Percentiles rank a stretch among this genome's conserved stretches.
Evolutionary conservation across 1,284 basidiomycete genomes (phyloP).

Genomic region (Papiliotrema fonsecae): DNA sequence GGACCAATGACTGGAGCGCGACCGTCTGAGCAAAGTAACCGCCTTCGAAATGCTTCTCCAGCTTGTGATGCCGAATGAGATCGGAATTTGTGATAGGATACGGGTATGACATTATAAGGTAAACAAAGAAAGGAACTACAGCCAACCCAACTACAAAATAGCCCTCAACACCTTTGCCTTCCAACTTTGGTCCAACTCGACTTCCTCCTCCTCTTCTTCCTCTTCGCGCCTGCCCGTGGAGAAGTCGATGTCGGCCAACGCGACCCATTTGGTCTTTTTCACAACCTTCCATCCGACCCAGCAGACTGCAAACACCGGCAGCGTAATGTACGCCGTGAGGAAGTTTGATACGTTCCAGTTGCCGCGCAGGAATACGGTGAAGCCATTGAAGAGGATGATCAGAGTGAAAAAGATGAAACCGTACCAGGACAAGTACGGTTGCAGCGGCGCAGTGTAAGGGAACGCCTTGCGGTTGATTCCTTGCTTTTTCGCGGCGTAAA

Average conservation of each 20-base stretch:
- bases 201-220: conserved; percentile 53
- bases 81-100: conserved; percentile 22
- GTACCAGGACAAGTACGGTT: conserved; percentile 15
- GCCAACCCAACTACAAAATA: background rate
- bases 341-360: conserved; percentile 48
- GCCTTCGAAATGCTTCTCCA: conserved; percentile 37
- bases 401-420: conserved; percentile 33
- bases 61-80: conserved; percentile 23
- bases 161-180: background rate
- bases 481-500: conserved; percentile 59
- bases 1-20: conserved; percentile 11
- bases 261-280: conserved; percentile 56
- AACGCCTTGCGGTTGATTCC: conserved; percentile 56
- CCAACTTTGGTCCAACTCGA: background rate
- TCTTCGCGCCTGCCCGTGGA: conserved; percentile 31
- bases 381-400: conserved; percentile 41
- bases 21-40: conserved; percentile 35
- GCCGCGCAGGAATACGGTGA: conserved; percentile 60
- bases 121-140: background rate
- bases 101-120: conserved; percentile 15
- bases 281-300: conserved; percentile 58
- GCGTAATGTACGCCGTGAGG: conserved; percentile 48
- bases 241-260: conserved; percentile 45
- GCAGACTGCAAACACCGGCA: conserved; percentile 53
- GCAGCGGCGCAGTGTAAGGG: conserved; percentile 53